phyloP scores from a whole-genome alignment of 345 rosid species.

The Schrenkiella parvula region DNA sequence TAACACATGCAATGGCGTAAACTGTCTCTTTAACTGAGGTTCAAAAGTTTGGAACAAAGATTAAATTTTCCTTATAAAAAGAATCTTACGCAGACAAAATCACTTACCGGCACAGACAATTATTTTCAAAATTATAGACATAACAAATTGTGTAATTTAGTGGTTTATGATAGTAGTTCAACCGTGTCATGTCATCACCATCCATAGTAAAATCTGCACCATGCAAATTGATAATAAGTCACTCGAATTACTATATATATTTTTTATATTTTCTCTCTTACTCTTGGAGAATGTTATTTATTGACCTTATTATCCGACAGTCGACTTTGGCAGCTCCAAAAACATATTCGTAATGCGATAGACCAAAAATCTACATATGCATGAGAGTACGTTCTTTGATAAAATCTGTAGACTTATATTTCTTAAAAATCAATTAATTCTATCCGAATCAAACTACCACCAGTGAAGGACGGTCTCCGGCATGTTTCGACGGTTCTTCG shows the following conservation, averaged over 20 bases:
- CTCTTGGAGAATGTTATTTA: no score
- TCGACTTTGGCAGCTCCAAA: neutral
- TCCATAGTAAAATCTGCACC: neutral
- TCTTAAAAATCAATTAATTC: no score
- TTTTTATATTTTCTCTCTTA: accelerated
- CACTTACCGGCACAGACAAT: neutral
- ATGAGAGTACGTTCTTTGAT: neutral
- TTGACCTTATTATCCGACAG: no score
- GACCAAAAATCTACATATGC: neutral
- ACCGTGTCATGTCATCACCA: neutral
- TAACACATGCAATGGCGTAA: no score
- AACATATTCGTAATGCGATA: neutral
- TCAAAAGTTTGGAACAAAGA: neutral
- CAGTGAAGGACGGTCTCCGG: no score
- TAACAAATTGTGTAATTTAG: neutral
- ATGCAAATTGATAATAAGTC: neutral
- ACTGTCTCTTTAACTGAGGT: no score
- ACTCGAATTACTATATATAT: neutral
- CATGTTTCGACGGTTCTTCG: no score
- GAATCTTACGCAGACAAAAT: neutral
- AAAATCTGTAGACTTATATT: no score
- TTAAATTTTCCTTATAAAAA: neutral
- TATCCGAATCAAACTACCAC: no score
- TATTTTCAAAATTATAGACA: neutral
- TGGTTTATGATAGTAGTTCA: neutral